These are phyloP conservation scores for Colletotrichum musicola DNA, from an alignment of 2,329 filamentous ascomycete genomes.

Conservation along the genomic window DNA sequence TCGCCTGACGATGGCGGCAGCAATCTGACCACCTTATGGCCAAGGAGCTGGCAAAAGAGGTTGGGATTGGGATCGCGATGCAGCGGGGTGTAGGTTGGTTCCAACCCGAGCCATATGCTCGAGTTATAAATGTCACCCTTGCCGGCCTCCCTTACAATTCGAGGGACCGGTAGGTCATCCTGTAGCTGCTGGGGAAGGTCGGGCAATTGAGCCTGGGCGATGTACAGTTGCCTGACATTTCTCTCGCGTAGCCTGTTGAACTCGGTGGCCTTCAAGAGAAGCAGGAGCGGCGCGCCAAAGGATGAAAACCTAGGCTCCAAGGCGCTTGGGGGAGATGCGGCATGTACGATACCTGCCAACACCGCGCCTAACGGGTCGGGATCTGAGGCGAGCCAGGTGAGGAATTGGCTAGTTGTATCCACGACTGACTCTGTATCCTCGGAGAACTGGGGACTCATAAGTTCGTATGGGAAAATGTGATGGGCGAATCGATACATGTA, in stretches of 20 bases:
- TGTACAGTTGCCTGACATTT: slow-evolving; percentile 71
- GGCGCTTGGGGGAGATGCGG: slow-evolving; percentile 43
- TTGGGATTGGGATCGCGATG: slow-evolving; percentile 97
- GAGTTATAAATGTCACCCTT: slow-evolving; percentile 88
- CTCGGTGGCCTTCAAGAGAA: slow-evolving; percentile 71
- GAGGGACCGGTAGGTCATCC: slow-evolving; percentile 76
- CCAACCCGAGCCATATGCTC: slow-evolving; percentile 88
- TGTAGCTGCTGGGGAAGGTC: slow-evolving; percentile 75
- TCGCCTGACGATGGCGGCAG: slow-evolving; percentile 74
- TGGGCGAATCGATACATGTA: slow-evolving; percentile 42
- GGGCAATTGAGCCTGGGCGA: slow-evolving; percentile 82
- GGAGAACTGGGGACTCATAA: slow-evolving; percentile 42
- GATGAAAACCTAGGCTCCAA: slow-evolving; percentile 61
- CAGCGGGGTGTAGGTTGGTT: slow-evolving; percentile 89
- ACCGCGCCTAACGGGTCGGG: slow-evolving; percentile 46
- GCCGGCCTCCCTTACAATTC: slow-evolving; percentile 71
- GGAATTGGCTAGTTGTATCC: slow-evolving; percentile 27
- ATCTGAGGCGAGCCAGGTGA: slow-evolving; percentile 35
- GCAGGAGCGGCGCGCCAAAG: slow-evolving; percentile 70
- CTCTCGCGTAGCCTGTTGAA: slow-evolving; percentile 55
- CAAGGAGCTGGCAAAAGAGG: slow-evolving; percentile 85
- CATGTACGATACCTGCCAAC: slow-evolving; percentile 48
- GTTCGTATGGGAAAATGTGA: slow-evolving; percentile 46
- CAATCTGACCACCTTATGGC: slow-evolving; percentile 79
- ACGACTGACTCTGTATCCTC: slow-evolving; percentile 21